Base-by-base conservation (phyloP, 257 asterid species). In the Sherardia arvensis region DNA sequence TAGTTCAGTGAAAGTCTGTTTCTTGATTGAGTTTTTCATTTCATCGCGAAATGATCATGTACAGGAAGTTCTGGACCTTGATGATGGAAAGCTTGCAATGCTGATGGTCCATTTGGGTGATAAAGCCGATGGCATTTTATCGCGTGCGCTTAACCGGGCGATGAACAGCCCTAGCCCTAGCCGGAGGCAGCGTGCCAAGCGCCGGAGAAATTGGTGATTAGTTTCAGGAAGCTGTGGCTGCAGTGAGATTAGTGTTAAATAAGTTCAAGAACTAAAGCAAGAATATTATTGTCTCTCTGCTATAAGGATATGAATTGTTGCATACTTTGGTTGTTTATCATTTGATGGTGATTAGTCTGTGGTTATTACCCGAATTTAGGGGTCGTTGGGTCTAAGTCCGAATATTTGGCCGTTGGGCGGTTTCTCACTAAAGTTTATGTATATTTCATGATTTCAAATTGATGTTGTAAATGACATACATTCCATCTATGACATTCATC, bases 51-150 rank as follows among this genome's bases (percentile, higher is more conserved):
- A 4, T 32, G 34, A 32, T 4, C 7, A 1, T 0, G 11, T 40
- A 8, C 40, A 73, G 78, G 69, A 69, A 40, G 49, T 74, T 32
- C 34, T 74, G 23, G 59, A 74, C 57, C 30, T 56, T n/a, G 72
- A 74, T 28, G 74, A 74, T 43, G 71, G 43, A 36, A 74, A 51
- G 23, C 51, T 74, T 68, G 62, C 29, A 8, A 69, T 3, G 38
- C 57, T 74, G 23, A 74, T 53, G 64, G 25, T 49, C 7, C 65
- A 74, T 29, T 49, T 21, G 2, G 69, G 75, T 9, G 54, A 65
- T 40, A 59, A 74, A 59, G 75, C 66, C 23, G 69, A 53, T 47
- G 49, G 60, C 7, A 56, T 74, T 11, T 68, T 74, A 58, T 58
- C 47, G 8, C 26, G 62, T 17, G 75, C 78, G 5, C 20, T 69